Conservation (phyloP, 345 rosid genomes). For the Eucalyptus tenuipes region DNA sequence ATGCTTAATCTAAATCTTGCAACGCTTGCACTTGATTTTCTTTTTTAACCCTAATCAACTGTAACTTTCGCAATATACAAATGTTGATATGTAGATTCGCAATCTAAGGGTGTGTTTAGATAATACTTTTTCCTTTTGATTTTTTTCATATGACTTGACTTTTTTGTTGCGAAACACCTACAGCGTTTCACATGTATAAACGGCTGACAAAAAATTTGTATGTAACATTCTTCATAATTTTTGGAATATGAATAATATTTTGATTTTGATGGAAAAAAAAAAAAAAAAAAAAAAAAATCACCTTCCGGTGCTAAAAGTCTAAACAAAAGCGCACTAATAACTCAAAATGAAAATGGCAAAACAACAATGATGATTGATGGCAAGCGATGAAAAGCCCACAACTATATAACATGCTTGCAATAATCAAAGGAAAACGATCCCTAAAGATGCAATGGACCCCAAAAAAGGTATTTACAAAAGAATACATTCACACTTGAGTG, state of each 20-base stretch:
- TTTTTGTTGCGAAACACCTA: neutral
- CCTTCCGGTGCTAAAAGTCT: neutral
- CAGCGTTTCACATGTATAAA: neutral
- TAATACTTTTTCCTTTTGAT: neutral
- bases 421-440: neutral
- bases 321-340: neutral
- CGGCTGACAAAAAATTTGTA: neutral
- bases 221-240: neutral
- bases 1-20: neutral
- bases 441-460: neutral
- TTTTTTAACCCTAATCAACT: neutral
- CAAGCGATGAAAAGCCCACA: neutral
- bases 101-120: neutral
- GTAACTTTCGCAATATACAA: neutral
- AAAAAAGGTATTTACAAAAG: neutral
- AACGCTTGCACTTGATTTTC: neutral
- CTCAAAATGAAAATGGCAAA: neutral
- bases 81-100: neutral
- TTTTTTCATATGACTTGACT: neutral
- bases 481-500: neutral
- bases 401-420: neutral
- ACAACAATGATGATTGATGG: neutral
- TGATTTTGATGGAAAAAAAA: neutral
- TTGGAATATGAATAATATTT: neutral
- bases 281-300: neutral